Conservation (phyloP, 345 rosid genomes). For the Hibiscus tridactylites region DNA sequence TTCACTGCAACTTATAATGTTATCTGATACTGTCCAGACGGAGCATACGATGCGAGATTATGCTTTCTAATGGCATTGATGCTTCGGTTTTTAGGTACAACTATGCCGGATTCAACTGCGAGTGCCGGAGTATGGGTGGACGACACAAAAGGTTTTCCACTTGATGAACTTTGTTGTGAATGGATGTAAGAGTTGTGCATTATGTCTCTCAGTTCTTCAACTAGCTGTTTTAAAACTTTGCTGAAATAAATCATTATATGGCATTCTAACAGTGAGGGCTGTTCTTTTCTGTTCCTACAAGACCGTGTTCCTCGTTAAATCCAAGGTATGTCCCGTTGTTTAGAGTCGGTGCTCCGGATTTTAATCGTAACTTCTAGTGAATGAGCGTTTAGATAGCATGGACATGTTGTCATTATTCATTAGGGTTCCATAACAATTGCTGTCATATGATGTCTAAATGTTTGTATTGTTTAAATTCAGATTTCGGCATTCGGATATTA, state of each 20-base stretch:
- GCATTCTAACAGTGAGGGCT: slow-evolving; percentile 40
- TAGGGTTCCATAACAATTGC: neutral
- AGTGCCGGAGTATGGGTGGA: slow-evolving; percentile 96
- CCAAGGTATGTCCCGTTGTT: slow-evolving; percentile 30
- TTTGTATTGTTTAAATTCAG: neutral
- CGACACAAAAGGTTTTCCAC: slow-evolving; percentile 92
- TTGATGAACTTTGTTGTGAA: slow-evolving; percentile 86
- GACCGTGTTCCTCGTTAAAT: slow-evolving; percentile 33
- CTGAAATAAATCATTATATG: neutral
- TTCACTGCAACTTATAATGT: neutral
- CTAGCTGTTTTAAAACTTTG: slow-evolving; percentile 1
- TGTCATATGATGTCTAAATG: neutral
- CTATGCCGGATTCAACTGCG: slow-evolving; percentile 69
- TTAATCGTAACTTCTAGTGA: neutral
- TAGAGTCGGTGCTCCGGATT: neutral
- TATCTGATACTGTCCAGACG: neutral
- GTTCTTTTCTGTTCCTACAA: slow-evolving; percentile 39
- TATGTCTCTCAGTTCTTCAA: neutral
- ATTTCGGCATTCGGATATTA: too few species aligned
- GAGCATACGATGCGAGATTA: neutral
- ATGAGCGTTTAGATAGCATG: neutral
- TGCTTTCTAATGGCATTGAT: neutral
- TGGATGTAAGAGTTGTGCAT: slow-evolving; percentile 42
- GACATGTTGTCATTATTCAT: neutral
- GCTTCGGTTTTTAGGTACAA: slow-evolving; percentile 43